Conservation (phyloP, 2,329 filamentous ascomycete species). For the Hawksworthiomyces lignivorus region DNA sequence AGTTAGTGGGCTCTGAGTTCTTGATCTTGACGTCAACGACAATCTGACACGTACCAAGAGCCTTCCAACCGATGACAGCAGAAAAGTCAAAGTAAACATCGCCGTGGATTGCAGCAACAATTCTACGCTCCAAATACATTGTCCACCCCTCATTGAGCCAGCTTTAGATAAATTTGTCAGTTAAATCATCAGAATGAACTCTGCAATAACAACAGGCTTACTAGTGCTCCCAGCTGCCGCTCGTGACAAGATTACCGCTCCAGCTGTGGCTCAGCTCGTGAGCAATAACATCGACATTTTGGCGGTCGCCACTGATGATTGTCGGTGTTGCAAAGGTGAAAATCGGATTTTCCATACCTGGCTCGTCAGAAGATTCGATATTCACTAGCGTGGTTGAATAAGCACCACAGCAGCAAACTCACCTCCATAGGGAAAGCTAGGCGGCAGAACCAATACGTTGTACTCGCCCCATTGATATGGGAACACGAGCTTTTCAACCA, state of each 20-base stretch:
- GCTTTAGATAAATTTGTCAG: slow-evolving; percentile 24
- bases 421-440: slow-evolving; percentile 85
- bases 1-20: not conserved
- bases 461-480: slow-evolving; percentile 93
- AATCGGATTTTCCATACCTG: slow-evolving; percentile 88
- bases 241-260: slow-evolving; percentile 81
- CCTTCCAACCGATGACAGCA: slow-evolving; percentile 92
- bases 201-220: slow-evolving; percentile 28
- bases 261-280: slow-evolving; percentile 73
- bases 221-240: slow-evolving; percentile 76
- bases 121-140: slow-evolving; percentile 83
- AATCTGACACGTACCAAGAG: slow-evolving; percentile 44
- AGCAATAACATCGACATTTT: slow-evolving; percentile 94
- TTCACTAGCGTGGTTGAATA: no score
- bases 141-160: slow-evolving; percentile 84
- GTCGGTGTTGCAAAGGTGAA: slow-evolving; percentile 95
- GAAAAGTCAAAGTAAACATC: slow-evolving; percentile 86
- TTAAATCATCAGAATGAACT: no score
- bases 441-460: slow-evolving; percentile 84
- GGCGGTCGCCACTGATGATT: slow-evolving; percentile 80
- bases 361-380: no score
- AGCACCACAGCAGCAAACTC: slow-evolving; percentile 11
- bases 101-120: slow-evolving; percentile 69
- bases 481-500: slow-evolving; percentile 73
- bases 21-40: not conserved